Percentiles rank a stretch among this genome's conserved stretches.
phyloP scores from a whole-genome alignment of 2,329 filamentous ascomycete genomes.

The Penicillium sp. region DNA sequence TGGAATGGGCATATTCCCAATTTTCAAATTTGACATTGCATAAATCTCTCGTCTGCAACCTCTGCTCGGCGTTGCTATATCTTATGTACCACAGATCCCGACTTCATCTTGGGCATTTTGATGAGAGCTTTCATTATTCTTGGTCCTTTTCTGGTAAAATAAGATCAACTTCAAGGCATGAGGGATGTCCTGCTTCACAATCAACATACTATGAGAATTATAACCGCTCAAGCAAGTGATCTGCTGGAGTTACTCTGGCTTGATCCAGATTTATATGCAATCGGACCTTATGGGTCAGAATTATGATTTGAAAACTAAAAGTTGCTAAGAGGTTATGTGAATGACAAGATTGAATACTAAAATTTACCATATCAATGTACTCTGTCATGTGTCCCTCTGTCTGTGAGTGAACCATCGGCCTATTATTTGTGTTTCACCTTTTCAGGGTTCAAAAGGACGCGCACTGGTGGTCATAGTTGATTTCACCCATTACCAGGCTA shows the following conservation, averaged over 20 bases:
- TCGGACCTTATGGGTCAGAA: constrained; percentile 23
- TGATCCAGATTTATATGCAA: constrained; percentile 16
- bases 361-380: no score
- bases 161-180: constrained; percentile 10
- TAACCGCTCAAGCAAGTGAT: constrained; percentile 5
- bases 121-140: constrained; percentile 26
- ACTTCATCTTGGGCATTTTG: constrained; percentile 5
- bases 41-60: not conserved
- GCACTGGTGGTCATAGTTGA: not conserved
- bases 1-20: not conserved
- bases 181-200: not conserved
- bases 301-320: constrained; percentile 21
- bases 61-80: not conserved
- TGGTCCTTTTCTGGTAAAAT: constrained; percentile 21
- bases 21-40: not conserved
- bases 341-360: not conserved
- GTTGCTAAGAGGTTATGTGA: constrained; percentile 20
- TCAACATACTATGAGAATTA: not conserved
- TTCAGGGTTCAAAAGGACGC: no score
- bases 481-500: not conserved
- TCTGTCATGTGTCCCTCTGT: no score
- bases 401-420: no score
- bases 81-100: not conserved
- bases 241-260: constrained; percentile 21
- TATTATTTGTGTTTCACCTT: not conserved